Percentiles rank a stretch among this genome's conserved stretches.
These are phyloP conservation scores for Aspergillus haitiensis DNA, from an alignment of 495 filamentous ascomycete genomes.

Conservation along the genomic window DNA sequence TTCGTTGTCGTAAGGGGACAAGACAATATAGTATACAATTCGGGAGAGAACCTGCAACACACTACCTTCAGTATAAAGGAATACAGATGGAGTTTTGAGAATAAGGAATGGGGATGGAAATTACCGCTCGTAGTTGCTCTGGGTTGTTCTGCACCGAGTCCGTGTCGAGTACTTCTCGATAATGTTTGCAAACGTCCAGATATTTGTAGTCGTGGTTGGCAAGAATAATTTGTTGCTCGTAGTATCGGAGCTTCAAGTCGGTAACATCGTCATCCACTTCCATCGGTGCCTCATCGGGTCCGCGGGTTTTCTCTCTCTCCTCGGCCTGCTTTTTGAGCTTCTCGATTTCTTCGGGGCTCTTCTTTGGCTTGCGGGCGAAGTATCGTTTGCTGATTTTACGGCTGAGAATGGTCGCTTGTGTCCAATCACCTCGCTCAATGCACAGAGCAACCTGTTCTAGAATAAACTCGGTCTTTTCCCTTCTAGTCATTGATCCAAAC, in stretches of 20 bases:
- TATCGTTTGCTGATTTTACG: slow-evolving; percentile 96
- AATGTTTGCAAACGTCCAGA: slow-evolving; percentile 95
- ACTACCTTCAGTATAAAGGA: slow-evolving; percentile 12
- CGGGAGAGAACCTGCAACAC: slow-evolving; percentile 70
- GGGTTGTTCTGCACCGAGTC: slow-evolving; percentile 90
- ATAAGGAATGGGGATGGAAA: slow-evolving; percentile 25
- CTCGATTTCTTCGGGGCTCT: slow-evolving; percentile 80
- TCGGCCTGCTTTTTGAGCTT: slow-evolving; percentile 83
- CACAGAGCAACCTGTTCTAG: slow-evolving; percentile 91
- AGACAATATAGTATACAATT: slow-evolving; percentile 95
- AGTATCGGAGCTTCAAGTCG: slow-evolving; percentile 92
- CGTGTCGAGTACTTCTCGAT: slow-evolving; percentile 91
- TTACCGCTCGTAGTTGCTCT: slow-evolving; percentile 76
- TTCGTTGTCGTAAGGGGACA: slow-evolving; percentile 97
- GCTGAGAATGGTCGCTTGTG: slow-evolving; percentile 88
- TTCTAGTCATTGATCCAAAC: slow-evolving; percentile 94
- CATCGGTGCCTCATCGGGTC: slow-evolving; percentile 68
- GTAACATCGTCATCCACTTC: slow-evolving; percentile 87
- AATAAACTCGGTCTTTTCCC: slow-evolving; percentile 98
- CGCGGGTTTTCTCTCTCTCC: slow-evolving; percentile 71
- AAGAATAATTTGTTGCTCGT: slow-evolving; percentile 91
- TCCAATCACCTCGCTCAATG: slow-evolving; percentile 95
- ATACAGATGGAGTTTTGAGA: background rate
- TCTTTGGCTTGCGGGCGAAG: slow-evolving; percentile 84
- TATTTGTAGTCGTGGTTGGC: slow-evolving; percentile 98